phyloP scores from a whole-genome alignment of 257 asterid species.

The Salvia rosmarinus region DNA sequence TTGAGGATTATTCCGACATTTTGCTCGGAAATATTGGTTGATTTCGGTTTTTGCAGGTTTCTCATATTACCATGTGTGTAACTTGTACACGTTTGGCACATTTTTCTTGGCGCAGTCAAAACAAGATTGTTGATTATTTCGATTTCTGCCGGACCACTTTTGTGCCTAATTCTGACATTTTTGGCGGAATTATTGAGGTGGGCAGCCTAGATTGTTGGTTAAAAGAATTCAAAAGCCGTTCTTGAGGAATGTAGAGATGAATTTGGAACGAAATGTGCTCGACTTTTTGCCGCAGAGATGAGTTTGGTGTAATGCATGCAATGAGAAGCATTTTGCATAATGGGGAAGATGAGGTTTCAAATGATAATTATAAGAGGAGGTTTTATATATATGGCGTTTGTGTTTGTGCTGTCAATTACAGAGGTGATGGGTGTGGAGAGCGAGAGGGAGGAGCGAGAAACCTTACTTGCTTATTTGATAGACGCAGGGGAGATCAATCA shows the following conservation, averaged over 20 bases:
- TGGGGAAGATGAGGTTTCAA: conserved; percentile 53
- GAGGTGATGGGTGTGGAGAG: conserved; percentile 46
- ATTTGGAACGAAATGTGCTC: conserved; percentile 33
- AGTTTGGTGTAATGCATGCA: conserved; percentile 48
- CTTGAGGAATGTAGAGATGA: conserved; percentile 32
- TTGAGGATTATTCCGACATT: conserved; percentile 18
- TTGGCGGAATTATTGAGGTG: conserved; percentile 25
- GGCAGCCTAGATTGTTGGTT: conserved; percentile 32
- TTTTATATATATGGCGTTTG: conserved; percentile 45
- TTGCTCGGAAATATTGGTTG: conserved; percentile 27
- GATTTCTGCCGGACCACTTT: neutral
- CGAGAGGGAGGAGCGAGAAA: conserved; percentile 51
- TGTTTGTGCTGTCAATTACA: conserved; percentile 46
- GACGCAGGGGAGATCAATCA: conserved; percentile 55
- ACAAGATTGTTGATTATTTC: neutral
- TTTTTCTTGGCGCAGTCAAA: neutral
- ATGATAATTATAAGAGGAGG: conserved; percentile 49
- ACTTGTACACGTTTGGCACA: neutral
- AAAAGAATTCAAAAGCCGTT: conserved; percentile 30
- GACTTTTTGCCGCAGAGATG: conserved; percentile 28
- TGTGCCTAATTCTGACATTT: neutral
- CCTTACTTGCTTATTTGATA: conserved; percentile 49
- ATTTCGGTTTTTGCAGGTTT: conserved; percentile 1
- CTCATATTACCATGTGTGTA: neutral
- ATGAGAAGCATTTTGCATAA: conserved; percentile 54